phyloP scores from a whole-genome alignment of 2,329 filamentous ascomycete genomes.

The Pseudogymnoascus sp. region DNA sequence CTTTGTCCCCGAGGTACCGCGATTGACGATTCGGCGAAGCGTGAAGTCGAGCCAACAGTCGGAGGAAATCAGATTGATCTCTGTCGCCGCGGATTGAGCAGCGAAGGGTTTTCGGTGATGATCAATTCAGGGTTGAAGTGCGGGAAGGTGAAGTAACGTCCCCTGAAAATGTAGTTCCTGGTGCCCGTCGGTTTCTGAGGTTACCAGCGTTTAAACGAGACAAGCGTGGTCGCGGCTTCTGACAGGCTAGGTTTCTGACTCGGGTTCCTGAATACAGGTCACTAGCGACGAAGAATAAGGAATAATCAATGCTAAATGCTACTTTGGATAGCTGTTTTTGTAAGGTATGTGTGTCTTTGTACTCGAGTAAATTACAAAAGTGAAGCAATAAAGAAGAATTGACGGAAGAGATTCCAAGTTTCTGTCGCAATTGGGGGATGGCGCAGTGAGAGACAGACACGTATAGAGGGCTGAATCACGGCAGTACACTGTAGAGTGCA shows the following conservation, averaged over 20 bases:
- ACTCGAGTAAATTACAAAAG: not conserved
- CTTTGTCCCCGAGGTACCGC: not conserved
- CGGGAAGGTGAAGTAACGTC: slow-evolving; percentile 2
- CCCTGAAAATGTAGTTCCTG: slow-evolving; percentile 8
- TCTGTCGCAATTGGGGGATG: not conserved
- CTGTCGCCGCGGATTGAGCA: not conserved
- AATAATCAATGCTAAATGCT: not conserved
- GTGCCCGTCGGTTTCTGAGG: slow-evolving; percentile 9
- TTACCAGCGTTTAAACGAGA: slow-evolving; percentile 10
- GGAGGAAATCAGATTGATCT: not conserved
- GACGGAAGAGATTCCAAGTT: not conserved
- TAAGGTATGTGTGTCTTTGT: not conserved
- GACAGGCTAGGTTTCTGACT: slow-evolving; percentile 6
- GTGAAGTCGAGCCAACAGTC: not conserved
- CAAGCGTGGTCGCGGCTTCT: slow-evolving; percentile 6
- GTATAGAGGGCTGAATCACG: not conserved
- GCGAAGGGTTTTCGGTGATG: not conserved
- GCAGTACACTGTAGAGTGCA: not conserved
- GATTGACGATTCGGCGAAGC: not conserved
- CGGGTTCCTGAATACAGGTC: slow-evolving; percentile 1
- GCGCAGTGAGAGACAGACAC: not conserved
- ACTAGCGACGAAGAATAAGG: not conserved
- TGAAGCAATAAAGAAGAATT: not conserved
- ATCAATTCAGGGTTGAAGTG: slow-evolving; percentile 7
- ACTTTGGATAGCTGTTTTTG: not conserved